Evolutionary conservation across 495 filamentous ascomycete genomes (phyloP), one percentile per base, ranked within the genome.

Genomic region (Hypoxylon trugodes): DNA sequence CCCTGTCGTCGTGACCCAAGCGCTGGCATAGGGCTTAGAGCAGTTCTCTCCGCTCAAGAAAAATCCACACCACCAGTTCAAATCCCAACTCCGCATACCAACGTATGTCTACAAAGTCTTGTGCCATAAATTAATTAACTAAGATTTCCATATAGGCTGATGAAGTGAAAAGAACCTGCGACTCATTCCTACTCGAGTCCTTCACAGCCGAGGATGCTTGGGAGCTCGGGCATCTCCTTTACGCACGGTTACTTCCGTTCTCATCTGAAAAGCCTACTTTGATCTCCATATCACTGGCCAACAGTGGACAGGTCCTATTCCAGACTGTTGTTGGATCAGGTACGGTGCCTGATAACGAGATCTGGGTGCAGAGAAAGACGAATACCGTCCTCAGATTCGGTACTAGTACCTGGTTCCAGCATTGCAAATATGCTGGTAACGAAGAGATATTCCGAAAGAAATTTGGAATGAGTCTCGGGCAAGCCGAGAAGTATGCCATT

Each of bases 131-230:
- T 28, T 7, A 12, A 0, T 47, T 46, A 21, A 36, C 28, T 45
- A 21, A 42, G 37, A 26, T 37, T 1, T 15, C 40, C 6, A 35
- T 7, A 24, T 6, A 84, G 82, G 70, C 83, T 55, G 71, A 76
- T 22, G 66, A 67, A 52, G 86, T 89, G 26, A 73, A 80, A 35
- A 62, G 74, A 30, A 76, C 76, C 59, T 86, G 89, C 74, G 67
- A 74, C 24, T 74, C 79, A 4, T 79, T 89, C 58, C 72, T 79
- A 36, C 84, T 92, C 69, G 69, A 76, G 30, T 72, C 79, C 54
- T 92, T 93, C 78, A 90, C 87, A 18, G 69, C 83, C 15, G 74
- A 78, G 18, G 86, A 87, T 37, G 90, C 89, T 50, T 91, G 84
- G 84, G 73, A 79, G 9, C 81, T 92, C 21, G 89, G 89, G 41